Evolutionary conservation across 306 rosid genomes (phyloP).

Genomic region (Hippophae tibetana): DNA sequence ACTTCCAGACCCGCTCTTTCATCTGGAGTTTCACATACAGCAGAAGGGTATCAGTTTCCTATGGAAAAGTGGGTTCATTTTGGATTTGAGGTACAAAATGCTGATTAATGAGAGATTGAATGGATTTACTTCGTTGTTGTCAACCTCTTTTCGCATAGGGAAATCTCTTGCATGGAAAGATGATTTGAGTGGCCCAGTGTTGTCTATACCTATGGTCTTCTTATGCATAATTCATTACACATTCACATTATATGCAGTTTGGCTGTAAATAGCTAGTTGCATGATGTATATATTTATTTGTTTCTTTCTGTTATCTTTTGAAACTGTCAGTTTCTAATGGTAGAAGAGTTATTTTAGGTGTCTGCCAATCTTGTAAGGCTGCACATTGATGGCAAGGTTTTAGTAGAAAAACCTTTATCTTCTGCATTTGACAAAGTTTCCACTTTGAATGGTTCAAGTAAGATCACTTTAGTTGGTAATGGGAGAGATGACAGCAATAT

Average conservation of each 20-base stretch:
- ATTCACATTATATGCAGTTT: no score
- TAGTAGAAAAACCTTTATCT: conserved; percentile 38
- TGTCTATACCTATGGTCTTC: no score
- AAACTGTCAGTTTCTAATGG: conserved; percentile 11
- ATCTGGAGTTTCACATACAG: conserved; percentile 39
- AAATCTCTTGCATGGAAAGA: no score
- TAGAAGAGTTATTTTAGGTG: conserved; percentile 40
- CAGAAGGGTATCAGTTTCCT: conserved; percentile 47
- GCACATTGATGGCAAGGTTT: conserved; percentile 59
- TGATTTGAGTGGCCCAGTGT: no score
- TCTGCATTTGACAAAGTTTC: conserved; percentile 28
- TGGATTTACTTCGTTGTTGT: neutral
- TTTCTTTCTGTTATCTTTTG: neutral
- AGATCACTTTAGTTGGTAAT: conserved; percentile 43
- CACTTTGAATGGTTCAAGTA: conserved; percentile 24
- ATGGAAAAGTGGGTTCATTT: conserved; percentile 79
- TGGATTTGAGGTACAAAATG: conserved; percentile 65
- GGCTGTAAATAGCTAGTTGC: neutral
- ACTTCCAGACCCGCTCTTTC: conserved; percentile 31
- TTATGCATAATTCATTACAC: no score
- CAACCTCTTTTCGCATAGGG: no score
- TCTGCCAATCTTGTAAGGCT: conserved; percentile 46
- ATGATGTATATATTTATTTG: neutral
- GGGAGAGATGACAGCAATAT: conserved; percentile 38
- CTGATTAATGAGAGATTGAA: conserved; percentile 4